phyloP scores from a whole-genome alignment of 495 filamentous ascomycete species.

The Penicillium alfredii region DNA sequence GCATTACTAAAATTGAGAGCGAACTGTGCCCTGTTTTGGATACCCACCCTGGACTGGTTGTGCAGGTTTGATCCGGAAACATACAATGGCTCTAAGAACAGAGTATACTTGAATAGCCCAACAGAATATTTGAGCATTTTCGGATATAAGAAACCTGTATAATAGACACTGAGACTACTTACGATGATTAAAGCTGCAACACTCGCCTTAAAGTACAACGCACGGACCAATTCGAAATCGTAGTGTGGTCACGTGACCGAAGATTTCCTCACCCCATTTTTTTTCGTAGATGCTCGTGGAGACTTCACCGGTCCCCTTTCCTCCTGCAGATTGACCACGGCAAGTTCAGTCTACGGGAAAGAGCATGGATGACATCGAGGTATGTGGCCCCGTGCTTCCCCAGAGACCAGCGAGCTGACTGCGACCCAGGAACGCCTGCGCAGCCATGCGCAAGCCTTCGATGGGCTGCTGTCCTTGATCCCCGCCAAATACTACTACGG shows the following conservation, averaged over 20 bases:
- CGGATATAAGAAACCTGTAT: too few relatives aligned
- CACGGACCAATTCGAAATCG: too few relatives aligned
- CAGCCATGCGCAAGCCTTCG: conserved; percentile 80
- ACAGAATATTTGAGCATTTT: too few relatives aligned
- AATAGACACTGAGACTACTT: too few relatives aligned
- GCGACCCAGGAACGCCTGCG: conserved; percentile 65
- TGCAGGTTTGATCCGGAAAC: conserved; percentile 16
- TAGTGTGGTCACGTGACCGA: too few relatives aligned
- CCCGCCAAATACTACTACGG: conserved; percentile 91
- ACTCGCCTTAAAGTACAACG: too few relatives aligned
- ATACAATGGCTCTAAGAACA: too few relatives aligned
- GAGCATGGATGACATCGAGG: conserved; percentile 44
- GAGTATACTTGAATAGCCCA: too few relatives aligned
- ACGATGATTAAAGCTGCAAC: too few relatives aligned
- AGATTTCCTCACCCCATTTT: conserved; percentile 39
- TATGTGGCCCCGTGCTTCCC: conserved; percentile 22
- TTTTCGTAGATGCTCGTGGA: too few relatives aligned
- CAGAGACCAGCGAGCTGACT: conserved; percentile 11
- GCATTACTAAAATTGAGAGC: conserved; percentile 29
- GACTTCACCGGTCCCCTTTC: too few relatives aligned
- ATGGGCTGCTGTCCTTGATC: conserved; percentile 85
- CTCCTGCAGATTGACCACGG: conserved; percentile 8
- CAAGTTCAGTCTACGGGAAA: conserved; percentile 11
- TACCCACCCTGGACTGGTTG: conserved; percentile 7
- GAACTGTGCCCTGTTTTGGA: conserved; percentile 44